These are phyloP conservation scores for Ceratocystis papillata DNA, from an alignment of 2,329 filamentous ascomycete genomes.

Conservation along the genomic window DNA sequence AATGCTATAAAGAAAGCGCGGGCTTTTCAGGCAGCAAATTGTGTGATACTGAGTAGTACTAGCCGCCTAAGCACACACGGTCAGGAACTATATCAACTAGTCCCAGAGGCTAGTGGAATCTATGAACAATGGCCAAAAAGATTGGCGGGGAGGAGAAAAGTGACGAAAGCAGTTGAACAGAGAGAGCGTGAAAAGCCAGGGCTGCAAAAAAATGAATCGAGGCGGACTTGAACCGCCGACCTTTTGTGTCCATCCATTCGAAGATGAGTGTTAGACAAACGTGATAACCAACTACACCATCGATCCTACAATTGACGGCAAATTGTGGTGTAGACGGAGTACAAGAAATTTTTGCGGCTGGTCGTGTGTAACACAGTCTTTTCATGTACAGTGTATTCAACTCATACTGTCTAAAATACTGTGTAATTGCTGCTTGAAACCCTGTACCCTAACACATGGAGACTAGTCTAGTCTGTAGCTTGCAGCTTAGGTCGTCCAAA, in stretches of 20 bases:
- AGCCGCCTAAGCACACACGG: too few species aligned
- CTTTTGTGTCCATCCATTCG: too few species aligned
- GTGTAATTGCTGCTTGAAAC: neutral
- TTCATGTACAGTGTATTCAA: neutral
- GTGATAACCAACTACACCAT: constrained; percentile 14
- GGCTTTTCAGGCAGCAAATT: too few species aligned
- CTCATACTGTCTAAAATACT: neutral
- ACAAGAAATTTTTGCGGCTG: neutral
- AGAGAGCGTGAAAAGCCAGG: neutral
- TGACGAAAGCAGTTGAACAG: neutral
- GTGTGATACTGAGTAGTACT: too few species aligned
- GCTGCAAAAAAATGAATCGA: constrained; percentile 9
- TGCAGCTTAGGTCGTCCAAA: too few species aligned
- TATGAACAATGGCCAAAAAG: neutral
- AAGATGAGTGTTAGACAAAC: too few species aligned
- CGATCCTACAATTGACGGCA: neutral
- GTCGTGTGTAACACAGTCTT: neutral
- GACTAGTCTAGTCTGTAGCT: neutral
- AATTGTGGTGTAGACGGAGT: neutral
- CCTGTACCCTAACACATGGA: neutral
- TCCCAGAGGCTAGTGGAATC: neutral
- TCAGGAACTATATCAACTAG: too few species aligned
- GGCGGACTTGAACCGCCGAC: constrained; percentile 7
- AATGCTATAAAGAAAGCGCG: too few species aligned
- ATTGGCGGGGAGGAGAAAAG: neutral